Conservation (phyloP, 192 early-diverging fungal genomes). For the Coemansia sp. region DNA sequence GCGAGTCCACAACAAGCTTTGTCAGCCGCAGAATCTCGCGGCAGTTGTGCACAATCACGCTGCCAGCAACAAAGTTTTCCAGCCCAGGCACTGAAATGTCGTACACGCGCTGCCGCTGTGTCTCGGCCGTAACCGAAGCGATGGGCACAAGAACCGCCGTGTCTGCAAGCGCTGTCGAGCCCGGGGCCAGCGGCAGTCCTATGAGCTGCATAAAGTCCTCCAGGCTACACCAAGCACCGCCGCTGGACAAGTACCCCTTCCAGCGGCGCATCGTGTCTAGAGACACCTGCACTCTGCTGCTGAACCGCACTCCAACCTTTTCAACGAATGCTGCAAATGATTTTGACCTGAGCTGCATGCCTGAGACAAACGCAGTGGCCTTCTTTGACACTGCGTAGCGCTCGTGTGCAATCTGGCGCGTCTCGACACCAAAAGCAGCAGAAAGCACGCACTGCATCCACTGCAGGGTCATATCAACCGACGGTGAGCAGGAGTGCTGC, state of each 20-base stretch:
- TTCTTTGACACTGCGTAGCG: not conserved
- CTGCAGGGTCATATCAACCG: not conserved
- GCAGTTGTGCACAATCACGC: slow-evolving; percentile 58
- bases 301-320: slow-evolving; percentile 47
- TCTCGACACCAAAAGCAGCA: not conserved
- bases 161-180: not conserved
- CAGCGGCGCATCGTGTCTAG: slow-evolving; percentile 40
- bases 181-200: slow-evolving; percentile 8
- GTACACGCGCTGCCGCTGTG: slow-evolving; percentile 32
- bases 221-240: not conserved
- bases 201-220: slow-evolving; percentile 20
- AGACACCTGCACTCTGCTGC: slow-evolving; percentile 10
- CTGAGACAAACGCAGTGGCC: not conserved
- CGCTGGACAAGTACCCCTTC: slow-evolving; percentile 16
- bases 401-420: not conserved
- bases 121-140: slow-evolving; percentile 11
- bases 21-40: slow-evolving; percentile 96
- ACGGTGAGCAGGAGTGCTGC: not conserved
- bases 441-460: not conserved
- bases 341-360: slow-evolving; percentile 5
- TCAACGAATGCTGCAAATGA: slow-evolving; percentile 28
- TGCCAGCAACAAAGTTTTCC: slow-evolving; percentile 56
- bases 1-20: slow-evolving; percentile 95
- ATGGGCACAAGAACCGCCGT: slow-evolving; percentile 35
- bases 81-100: slow-evolving; percentile 53